phyloP scores from a whole-genome alignment of 2,329 filamentous ascomycete species.

The Neofusicoccum parvum region DNA sequence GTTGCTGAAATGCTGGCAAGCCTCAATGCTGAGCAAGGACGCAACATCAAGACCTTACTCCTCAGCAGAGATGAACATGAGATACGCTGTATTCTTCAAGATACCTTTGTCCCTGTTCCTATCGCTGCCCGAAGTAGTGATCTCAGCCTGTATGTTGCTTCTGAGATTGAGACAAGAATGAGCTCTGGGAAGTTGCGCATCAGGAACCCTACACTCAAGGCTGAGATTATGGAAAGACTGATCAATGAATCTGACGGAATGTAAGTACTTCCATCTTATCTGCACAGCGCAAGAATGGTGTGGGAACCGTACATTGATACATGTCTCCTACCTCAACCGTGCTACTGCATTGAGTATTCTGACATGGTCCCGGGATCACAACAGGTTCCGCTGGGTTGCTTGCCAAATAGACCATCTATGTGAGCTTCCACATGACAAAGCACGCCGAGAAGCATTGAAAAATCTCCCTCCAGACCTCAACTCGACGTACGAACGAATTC shows the following conservation, averaged over 20 bases:
- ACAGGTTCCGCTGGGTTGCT: background rate
- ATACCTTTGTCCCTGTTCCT: background rate
- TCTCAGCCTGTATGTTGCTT: background rate
- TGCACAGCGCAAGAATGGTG: too few species aligned
- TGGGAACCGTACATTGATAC: too few species aligned
- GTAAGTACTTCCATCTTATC: background rate
- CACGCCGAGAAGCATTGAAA: background rate
- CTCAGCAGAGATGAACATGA: background rate
- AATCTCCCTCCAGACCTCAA: background rate
- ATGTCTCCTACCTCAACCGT: too few species aligned
- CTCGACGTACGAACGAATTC: background rate
- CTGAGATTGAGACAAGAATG: background rate
- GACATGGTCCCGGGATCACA: too few species aligned
- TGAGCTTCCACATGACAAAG: background rate
- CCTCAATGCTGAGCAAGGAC: background rate
- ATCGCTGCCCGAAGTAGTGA: background rate
- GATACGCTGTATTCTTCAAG: background rate
- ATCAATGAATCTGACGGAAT: background rate
- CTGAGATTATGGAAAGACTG: background rate
- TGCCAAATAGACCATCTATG: conserved; percentile 1
- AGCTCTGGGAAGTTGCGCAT: background rate
- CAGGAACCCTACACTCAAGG: background rate
- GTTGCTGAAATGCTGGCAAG: conserved; percentile 19
- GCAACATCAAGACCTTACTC: background rate
- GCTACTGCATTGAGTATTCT: too few species aligned